A percentile compares a stretch with the other conserved stretches of the same genome.
These are phyloP conservation scores for Penicillium aurantiogriseum DNA, from an alignment of 2,329 filamentous ascomycete species.

Conservation along the genomic window DNA sequence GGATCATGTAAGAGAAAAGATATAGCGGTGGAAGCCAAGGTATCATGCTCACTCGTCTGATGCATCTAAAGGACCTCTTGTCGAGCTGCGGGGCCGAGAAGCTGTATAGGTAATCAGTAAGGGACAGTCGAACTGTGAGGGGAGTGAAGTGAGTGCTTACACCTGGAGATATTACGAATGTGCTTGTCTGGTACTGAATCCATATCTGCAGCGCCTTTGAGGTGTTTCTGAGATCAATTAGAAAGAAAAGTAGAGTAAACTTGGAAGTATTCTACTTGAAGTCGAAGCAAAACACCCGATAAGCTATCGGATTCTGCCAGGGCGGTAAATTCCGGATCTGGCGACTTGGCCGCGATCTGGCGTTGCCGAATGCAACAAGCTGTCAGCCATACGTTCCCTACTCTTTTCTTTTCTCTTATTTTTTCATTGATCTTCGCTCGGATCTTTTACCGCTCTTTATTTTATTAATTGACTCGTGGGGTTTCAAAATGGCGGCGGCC, in stretches of 20 bases:
- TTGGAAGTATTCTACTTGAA: not conserved
- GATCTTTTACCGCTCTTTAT: conserved; percentile 11
- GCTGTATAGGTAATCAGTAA: conserved; percentile 29
- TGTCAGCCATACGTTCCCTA: conserved; percentile 27
- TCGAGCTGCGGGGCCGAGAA: conserved; percentile 51
- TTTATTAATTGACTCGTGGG: conserved; percentile 9
- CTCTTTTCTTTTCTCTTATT: conserved; percentile 13
- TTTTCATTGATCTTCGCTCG: conserved; percentile 5
- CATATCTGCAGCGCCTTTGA: not conserved
- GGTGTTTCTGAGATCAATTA: not conserved
- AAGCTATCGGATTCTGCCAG: conserved; percentile 31
- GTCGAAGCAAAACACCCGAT: conserved; percentile 18
- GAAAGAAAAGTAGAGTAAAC: not conserved
- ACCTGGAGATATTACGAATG: conserved; percentile 38
- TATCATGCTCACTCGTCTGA: conserved; percentile 62
- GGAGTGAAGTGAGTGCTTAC: conserved; percentile 26
- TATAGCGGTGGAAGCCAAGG: not conserved
- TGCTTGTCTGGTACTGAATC: conserved; percentile 22
- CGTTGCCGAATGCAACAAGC: conserved; percentile 25
- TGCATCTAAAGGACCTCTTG: conserved; percentile 73
- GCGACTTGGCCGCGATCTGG: conserved; percentile 29
- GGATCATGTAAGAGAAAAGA: not conserved
- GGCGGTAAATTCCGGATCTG: conserved; percentile 31
- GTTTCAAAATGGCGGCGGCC: conserved; percentile 35
- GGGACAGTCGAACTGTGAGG: not conserved